Evolutionary conservation across 1,284 basidiomycete species (phyloP), one percentile per base, ranked within the genome.

Genomic region (Heterobasidion annosum): DNA sequence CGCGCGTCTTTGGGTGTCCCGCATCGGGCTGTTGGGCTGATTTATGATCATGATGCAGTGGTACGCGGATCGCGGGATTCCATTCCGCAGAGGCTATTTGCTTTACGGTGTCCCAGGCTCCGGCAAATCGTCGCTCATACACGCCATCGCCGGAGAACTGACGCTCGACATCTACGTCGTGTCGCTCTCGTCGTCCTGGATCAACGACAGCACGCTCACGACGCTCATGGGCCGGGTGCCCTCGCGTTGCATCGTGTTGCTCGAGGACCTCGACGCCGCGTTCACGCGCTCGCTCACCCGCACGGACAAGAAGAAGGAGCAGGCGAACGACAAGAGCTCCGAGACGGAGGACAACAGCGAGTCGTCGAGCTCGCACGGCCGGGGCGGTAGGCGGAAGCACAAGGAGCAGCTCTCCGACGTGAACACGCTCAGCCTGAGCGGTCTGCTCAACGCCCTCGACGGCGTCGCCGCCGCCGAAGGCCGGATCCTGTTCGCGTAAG

Each of bases 381-480:
- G 65, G 52, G 64, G 69, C 47, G 63, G 73, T 53, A 75, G 72
- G 33, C 65, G 75, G 62, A 65, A 75, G 63, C 67, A 76, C 61
- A 74, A 81, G 62, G 81, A 87, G 45, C 75, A 79, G 37, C 64
- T 89, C 57, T 82, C 82, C n/a, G 88, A 90, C 57, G 77, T 85
- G 54, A 90, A 90, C 62, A 90, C 88, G 0, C 73, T 93, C 48
- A 88, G 81, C 59, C 70, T 93, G 62, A 89, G 86, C 57, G 91
- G 91, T 25, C 65, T 93, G 61, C 72, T 93, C 55, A 93, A 92
- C 62, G 88, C 88, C 8, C 74, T 93, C 48, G 91, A 93, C 62
- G 91, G 91, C 51, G 88, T 93, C n/a, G 88, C 88, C 2, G 88
- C 89, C 13, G 81, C 84, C 0, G 90, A 93, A 65, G 91, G 91